Percentiles rank a stretch among this genome's conserved stretches.
phyloP scores from a whole-genome alignment of 257 asterid species.

The Solanum lycopersicoides region DNA sequence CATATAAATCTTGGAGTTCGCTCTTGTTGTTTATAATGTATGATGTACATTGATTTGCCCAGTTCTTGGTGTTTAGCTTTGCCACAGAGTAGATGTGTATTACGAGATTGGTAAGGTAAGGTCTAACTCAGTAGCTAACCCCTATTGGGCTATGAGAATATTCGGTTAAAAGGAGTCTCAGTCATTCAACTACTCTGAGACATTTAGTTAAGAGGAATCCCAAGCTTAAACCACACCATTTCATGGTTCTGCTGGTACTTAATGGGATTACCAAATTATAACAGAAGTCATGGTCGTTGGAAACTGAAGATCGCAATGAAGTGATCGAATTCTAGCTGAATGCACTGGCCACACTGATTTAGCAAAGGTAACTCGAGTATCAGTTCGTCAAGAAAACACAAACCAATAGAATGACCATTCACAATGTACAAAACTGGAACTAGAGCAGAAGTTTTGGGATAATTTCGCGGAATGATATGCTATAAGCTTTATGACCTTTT shows the following conservation, averaged over 20 bases:
- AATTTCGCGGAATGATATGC: not conserved
- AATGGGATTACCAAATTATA: not conserved
- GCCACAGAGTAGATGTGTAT: not conserved
- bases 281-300: not conserved
- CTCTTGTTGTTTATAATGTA: not conserved
- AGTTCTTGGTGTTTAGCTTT: not conserved
- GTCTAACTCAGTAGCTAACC: no score
- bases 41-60: not conserved
- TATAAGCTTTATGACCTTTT: not conserved
- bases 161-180: not conserved
- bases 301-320: not conserved
- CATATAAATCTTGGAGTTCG: not conserved
- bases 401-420: not conserved
- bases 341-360: not conserved
- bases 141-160: not conserved
- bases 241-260: not conserved
- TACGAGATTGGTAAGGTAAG: not conserved
- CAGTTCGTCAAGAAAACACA: not conserved
- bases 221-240: not conserved
- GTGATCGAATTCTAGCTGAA: not conserved
- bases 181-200: no score
- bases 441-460: no score
- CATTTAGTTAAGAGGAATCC: no score
- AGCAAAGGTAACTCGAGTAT: not conserved
- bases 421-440: not conserved